Evolutionary conservation across 495 filamentous ascomycete species (phyloP).

Genomic region (Chaetomium fimeti): DNA sequence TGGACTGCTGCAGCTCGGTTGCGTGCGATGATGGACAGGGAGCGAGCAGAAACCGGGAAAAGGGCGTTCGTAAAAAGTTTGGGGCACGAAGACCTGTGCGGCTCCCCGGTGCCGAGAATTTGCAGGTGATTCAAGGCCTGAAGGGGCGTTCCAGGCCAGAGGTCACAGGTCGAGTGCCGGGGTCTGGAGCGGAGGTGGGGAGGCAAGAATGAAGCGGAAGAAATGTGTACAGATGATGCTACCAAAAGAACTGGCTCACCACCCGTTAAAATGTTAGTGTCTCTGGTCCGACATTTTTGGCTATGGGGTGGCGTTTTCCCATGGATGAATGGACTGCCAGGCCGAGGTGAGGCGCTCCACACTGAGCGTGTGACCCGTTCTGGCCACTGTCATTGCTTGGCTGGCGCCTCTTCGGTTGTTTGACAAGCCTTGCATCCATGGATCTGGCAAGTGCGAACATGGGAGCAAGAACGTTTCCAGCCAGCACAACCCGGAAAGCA

Average conservation of each 20-base stretch:
- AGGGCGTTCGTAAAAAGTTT: constrained; percentile 18
- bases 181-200: constrained; percentile 9
- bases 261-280: too few relatives aligned
- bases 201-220: too few relatives aligned
- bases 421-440: constrained; percentile 21
- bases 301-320: too few relatives aligned
- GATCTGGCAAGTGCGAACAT: constrained; percentile 9
- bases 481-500: background rate
- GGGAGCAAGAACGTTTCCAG: background rate
- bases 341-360: constrained; percentile 3
- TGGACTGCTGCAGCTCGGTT: constrained; percentile 1
- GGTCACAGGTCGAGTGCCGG: constrained; percentile 22
- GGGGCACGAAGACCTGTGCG: constrained; percentile 23
- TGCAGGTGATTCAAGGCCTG: constrained; percentile 26
- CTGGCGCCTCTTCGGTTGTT: constrained; percentile 25
- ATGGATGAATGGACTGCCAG: constrained; percentile 19
- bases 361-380: constrained; percentile 32
- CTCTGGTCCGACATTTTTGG: too few relatives aligned
- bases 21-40: background rate
- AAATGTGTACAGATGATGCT: too few relatives aligned
- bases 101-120: constrained; percentile 26
- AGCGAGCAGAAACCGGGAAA: constrained; percentile 24
- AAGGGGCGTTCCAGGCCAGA: constrained; percentile 25
- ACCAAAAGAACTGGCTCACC: too few relatives aligned
- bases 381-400: constrained; percentile 31